Evolutionary conservation across 148 eudicot species (phyloP).

Genomic region (Rhododendron ovatum): DNA sequence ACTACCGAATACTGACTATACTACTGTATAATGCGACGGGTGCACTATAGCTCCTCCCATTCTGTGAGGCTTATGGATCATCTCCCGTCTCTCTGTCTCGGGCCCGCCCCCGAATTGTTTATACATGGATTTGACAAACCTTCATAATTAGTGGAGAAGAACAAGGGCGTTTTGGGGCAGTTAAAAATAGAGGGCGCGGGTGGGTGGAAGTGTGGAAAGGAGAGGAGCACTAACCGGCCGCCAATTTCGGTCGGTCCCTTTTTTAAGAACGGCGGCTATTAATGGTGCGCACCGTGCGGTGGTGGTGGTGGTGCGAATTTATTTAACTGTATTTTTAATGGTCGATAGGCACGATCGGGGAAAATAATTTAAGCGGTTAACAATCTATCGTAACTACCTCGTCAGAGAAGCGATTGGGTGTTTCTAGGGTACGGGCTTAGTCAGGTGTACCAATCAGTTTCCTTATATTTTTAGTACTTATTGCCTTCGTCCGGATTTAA

Average conservation of each 20-base stretch:
- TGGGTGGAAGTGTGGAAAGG: neutral
- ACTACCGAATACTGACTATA: fast-evolving
- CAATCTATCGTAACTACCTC: neutral
- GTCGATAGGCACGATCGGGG: neutral
- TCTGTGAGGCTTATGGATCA: too few relatives aligned
- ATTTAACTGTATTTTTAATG: neutral
- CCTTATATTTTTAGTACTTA: too few relatives aligned
- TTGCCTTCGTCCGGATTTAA: too few relatives aligned
- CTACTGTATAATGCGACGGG: fast-evolving
- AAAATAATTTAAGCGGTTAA: neutral
- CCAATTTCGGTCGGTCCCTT: neutral
- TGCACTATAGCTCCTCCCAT: too few relatives aligned
- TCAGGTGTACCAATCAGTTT: too few relatives aligned
- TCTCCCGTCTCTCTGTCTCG: too few relatives aligned
- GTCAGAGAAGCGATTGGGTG: neutral
- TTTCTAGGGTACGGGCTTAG: too few relatives aligned
- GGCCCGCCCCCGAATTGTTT: too few relatives aligned
- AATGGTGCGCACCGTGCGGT: neutral
- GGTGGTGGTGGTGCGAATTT: neutral
- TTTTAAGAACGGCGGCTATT: neutral
- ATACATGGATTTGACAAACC: too few relatives aligned
- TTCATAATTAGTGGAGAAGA: too few relatives aligned
- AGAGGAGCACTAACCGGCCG: neutral
- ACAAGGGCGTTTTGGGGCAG: neutral
- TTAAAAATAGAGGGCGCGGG: neutral